phyloP scores from a whole-genome alignment of 768 basidiomycete genomes.

The Serendipita sp. region DNA sequence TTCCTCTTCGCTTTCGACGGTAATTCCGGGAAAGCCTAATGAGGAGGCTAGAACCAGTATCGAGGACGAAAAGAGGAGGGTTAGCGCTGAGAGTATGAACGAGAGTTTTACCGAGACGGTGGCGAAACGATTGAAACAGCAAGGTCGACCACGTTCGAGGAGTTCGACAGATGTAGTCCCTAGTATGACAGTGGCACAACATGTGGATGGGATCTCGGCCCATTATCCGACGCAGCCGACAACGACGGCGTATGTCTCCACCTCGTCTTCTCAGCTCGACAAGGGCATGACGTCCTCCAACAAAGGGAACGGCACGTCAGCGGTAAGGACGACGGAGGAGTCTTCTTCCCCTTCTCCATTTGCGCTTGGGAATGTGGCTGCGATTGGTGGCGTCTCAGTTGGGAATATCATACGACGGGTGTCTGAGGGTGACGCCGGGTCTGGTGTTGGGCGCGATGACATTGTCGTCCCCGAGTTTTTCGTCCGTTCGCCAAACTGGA shows the following conservation, averaged over 20 bases:
- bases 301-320: neutral
- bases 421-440: too few species aligned
- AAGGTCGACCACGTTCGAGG: neutral
- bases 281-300: neutral
- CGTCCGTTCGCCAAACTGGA: neutral
- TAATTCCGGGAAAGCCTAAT: neutral
- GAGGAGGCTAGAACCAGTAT: too few species aligned
- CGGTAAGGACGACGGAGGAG: too few species aligned
- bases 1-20: neutral
- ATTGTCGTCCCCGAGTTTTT: neutral
- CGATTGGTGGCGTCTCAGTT: neutral
- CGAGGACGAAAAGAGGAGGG: too few species aligned
- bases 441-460: too few species aligned
- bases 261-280: neutral
- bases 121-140: neutral
- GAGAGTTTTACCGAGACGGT: too few species aligned
- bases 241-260: neutral
- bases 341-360: too few species aligned
- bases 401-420: neutral
- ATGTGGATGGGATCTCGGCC: neutral
- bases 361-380: neutral
- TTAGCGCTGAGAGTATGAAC: too few species aligned
- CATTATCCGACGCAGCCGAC: neutral
- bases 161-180: neutral
- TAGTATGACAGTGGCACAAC: neutral